These are phyloP conservation scores for Wickerhamomyces rabaulensis DNA, from an alignment of 805 yeast genomes.

Conservation along the genomic window DNA sequence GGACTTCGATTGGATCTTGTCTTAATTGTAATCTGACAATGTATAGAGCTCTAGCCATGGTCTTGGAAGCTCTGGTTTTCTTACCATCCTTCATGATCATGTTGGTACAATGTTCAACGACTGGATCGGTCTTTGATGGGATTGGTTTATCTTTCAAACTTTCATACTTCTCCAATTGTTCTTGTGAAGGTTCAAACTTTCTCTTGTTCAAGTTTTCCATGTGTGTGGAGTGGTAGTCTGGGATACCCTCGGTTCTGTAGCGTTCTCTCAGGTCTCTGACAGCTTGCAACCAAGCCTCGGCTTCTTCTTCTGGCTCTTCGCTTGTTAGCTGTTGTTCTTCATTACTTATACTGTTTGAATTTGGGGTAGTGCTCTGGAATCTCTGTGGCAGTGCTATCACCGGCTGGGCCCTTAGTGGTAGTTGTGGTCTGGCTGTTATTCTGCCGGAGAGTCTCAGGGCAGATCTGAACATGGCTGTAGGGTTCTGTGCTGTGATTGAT, in stretches of 20 bases:
- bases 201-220: constrained; percentile 20
- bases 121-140: constrained; percentile 64
- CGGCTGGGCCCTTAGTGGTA: not conserved
- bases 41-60: constrained; percentile 73
- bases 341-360: not conserved
- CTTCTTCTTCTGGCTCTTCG: constrained; percentile 14
- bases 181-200: constrained; percentile 53
- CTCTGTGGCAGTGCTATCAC: constrained; percentile 1
- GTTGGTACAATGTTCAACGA: constrained; percentile 72
- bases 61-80: constrained; percentile 72
- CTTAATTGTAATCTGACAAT: constrained; percentile 68
- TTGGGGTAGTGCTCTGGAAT: constrained; percentile 8
- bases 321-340: constrained; percentile 3
- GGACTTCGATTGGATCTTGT: constrained; percentile 71
- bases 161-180: constrained; percentile 56
- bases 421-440: not conserved
- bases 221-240: constrained; percentile 26
- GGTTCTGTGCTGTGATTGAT: too few species aligned
- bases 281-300: constrained; percentile 43
- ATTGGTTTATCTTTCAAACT: constrained; percentile 44
- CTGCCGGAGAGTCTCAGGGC: constrained; percentile 5
- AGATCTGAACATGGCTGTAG: constrained; percentile 11
- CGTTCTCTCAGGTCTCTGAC: constrained; percentile 30
- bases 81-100: constrained; percentile 91
- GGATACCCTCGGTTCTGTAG: constrained; percentile 27